Percentiles rank a stretch among this genome's conserved stretches.
Conservation (phyloP, 2,329 filamentous ascomycete species). For the Penicillium concentricum region DNA sequence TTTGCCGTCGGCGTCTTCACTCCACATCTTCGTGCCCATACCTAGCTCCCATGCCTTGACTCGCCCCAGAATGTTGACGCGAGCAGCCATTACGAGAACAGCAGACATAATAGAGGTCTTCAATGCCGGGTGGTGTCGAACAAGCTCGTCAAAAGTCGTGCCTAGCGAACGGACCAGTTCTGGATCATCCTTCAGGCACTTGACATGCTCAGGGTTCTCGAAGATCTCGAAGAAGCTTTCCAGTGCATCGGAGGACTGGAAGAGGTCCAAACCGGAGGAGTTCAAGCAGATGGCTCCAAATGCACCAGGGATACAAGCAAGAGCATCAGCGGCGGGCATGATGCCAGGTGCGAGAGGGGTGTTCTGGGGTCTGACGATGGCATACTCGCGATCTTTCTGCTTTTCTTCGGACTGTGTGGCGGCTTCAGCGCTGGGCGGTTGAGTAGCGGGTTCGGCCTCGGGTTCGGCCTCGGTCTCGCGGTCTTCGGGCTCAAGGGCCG, state of each 20-base stretch:
- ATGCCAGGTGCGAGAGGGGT: constrained; percentile 65
- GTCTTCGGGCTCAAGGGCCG: constrained; percentile 23
- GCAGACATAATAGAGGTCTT: constrained; percentile 77
- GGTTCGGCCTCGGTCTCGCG: constrained; percentile 29
- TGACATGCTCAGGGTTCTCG: constrained; percentile 84
- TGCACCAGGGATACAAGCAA: constrained; percentile 79
- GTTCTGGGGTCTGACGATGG: constrained; percentile 31
- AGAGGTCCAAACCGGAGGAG: constrained; percentile 79
- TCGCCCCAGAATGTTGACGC: constrained; percentile 72
- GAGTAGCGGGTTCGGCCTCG: constrained; percentile 37
- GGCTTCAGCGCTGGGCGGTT: constrained; percentile 38
- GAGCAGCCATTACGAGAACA: constrained; percentile 84
- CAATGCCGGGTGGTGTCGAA: constrained; percentile 84
- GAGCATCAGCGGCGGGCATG: constrained; percentile 82
- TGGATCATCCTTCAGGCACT: constrained; percentile 73
- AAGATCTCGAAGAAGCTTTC: constrained; percentile 95
- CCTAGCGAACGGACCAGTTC: constrained; percentile 74
- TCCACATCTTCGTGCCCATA: constrained; percentile 77
- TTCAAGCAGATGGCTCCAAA: constrained; percentile 95
- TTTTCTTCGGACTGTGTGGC: constrained; percentile 20
- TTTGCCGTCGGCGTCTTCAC: constrained; percentile 58
- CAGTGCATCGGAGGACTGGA: constrained; percentile 77
- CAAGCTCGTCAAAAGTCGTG: constrained; percentile 86
- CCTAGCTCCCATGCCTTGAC: constrained; percentile 66
- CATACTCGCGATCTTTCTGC: constrained; percentile 29